Evolutionary conservation across 148 eudicot species (phyloP).

Genomic region (Amaranthus palmeri): DNA sequence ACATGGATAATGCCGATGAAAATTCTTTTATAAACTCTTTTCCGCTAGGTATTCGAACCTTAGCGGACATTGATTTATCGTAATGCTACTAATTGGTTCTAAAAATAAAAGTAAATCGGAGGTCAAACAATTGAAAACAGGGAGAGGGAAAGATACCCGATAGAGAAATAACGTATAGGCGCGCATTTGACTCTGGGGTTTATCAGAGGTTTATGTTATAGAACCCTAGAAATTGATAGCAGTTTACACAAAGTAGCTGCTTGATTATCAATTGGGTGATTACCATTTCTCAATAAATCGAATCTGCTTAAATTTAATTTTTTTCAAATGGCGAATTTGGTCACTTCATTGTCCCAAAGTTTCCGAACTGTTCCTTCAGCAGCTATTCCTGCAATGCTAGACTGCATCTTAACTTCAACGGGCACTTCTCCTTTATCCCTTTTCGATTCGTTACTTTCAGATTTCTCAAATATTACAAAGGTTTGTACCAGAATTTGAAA

Average conservation of each 20-base stretch:
- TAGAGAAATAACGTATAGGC: not conserved
- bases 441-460: slow-evolving; percentile 46
- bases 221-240: not conserved
- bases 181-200: not conserved
- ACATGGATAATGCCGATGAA: too few species aligned
- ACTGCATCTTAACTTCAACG: slow-evolving; percentile 65
- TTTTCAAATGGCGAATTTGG: slow-evolving; percentile 20
- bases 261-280: not conserved
- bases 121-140: too few species aligned
- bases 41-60: too few species aligned
- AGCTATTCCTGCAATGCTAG: slow-evolving; percentile 77
- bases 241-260: not conserved
- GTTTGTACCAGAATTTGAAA: slow-evolving; percentile 19
- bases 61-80: too few species aligned
- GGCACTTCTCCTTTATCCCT: slow-evolving; percentile 49
- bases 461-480: slow-evolving; percentile 44
- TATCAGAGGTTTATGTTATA: slow-evolving; percentile 11
- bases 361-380: slow-evolving; percentile 72
- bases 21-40: too few species aligned
- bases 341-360: slow-evolving; percentile 32
- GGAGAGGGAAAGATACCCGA: too few species aligned
- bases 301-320: not conserved
- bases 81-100: too few species aligned
- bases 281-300: not conserved
- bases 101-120: too few species aligned